A percentile compares a stretch with the other conserved stretches of the same genome.
Conservation (phyloP, 2,329 filamentous ascomycete genomes). For the Colletotrichum echinochloae region DNA sequence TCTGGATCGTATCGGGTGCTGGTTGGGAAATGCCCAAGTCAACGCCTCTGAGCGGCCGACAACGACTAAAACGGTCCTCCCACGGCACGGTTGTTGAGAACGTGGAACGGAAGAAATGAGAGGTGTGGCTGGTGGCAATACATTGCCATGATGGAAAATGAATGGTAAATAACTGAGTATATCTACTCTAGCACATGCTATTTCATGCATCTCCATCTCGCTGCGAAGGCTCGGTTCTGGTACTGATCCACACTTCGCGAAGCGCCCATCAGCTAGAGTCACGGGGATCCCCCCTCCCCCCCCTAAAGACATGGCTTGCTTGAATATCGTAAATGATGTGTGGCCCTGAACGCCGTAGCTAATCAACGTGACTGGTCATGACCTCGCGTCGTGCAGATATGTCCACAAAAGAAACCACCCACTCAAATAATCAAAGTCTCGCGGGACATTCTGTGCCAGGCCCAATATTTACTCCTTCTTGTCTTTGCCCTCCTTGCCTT, state of each 20-base stretch:
- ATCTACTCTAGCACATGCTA: neutral
- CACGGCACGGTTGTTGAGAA: neutral
- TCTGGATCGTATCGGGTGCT: no score
- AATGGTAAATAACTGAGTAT: neutral
- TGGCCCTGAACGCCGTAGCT: constrained; percentile 10
- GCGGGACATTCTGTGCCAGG: neutral
- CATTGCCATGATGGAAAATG: neutral
- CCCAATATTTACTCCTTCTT: constrained; percentile 22
- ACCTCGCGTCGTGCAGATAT: neutral
- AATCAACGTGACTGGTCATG: neutral
- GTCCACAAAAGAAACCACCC: neutral
- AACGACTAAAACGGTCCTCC: neutral
- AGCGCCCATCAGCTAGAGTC: neutral
- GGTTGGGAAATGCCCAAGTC: neutral
- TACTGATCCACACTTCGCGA: no score
- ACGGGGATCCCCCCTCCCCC: no score
- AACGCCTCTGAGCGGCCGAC: neutral
- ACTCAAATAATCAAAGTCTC: no score
- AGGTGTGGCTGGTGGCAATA: neutral
- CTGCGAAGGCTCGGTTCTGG: neutral
- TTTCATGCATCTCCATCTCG: neutral
- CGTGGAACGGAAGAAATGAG: neutral
- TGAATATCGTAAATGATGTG: neutral
- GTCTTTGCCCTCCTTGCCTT: constrained; percentile 24
- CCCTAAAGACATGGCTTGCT: neutral